A percentile compares a stretch with the other conserved stretches of the same genome.
phyloP scores from a whole-genome alignment of 73 alveolate genomes.

The Tetrahymena thermophila region DNA sequence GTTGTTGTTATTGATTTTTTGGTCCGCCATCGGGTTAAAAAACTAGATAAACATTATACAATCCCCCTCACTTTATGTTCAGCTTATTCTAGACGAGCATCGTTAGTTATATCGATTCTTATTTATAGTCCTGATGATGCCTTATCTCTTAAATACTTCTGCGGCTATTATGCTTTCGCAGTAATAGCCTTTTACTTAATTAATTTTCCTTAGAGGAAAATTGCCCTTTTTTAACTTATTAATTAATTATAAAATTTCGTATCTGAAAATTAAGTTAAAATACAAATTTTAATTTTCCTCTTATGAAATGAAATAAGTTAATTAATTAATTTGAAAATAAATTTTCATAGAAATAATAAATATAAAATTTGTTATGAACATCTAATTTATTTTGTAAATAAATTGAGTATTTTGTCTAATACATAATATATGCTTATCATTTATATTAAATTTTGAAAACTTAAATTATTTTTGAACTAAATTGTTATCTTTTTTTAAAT shows the following conservation, averaged over 20 bases:
- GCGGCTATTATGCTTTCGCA: background rate
- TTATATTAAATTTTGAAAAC: no score
- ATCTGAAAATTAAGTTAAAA: background rate
- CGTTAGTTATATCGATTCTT: background rate
- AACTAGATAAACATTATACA: background rate
- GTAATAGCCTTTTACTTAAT: background rate
- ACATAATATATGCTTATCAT: no score
- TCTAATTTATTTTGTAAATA: no score
- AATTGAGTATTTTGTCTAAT: no score
- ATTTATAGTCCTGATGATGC: background rate
- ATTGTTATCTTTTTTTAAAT: no score
- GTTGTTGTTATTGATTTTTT: background rate
- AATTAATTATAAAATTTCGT: background rate
- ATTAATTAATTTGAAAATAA: background rate
- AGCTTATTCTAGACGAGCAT: conserved; percentile 1
- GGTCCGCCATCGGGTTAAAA: conserved; percentile 4
- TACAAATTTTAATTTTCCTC: background rate
- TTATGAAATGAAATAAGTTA: background rate
- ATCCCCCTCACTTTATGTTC: background rate
- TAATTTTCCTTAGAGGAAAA: background rate
- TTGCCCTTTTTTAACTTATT: background rate
- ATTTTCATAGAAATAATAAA: background rate
- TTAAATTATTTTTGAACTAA: no score
- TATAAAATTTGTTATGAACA: background rate
- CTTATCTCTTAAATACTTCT: background rate